These are phyloP conservation scores for Tilletia caries DNA, from an alignment of 1,284 basidiomycete genomes.

Conservation along the genomic window DNA sequence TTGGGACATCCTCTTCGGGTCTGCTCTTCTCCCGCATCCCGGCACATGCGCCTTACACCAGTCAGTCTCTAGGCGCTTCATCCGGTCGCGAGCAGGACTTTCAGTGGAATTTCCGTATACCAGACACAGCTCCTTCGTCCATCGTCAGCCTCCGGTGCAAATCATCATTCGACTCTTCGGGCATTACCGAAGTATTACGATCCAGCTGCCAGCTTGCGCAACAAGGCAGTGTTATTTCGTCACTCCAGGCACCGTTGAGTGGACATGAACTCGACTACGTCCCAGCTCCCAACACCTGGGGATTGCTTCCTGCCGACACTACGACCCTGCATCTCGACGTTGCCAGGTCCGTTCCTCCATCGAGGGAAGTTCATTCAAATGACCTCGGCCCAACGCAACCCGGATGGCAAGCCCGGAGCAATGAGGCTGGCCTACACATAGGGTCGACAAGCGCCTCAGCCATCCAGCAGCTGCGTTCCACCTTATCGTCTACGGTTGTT, in stretches of 20 bases:
- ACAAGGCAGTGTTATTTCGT: not conserved
- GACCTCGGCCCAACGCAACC: not conserved
- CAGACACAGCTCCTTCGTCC: not conserved
- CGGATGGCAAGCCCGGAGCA: not conserved
- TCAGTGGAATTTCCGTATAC: not conserved
- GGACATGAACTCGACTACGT: not conserved
- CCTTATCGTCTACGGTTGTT: no score
- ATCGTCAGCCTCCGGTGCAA: not conserved
- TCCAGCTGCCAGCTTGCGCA: not conserved
- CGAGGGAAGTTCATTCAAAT: no score
- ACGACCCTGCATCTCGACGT: slow-evolving; percentile 6
- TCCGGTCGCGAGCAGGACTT: not conserved
- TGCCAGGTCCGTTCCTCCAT: not conserved
- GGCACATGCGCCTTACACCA: no score
- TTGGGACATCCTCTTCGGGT: no score
- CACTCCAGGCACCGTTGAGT: not conserved
- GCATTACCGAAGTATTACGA: not conserved
- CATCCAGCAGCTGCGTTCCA: no score
- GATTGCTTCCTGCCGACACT: not conserved
- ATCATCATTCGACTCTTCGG: slow-evolving; percentile 7
- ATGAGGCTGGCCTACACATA: no score
- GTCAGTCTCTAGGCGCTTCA: no score
- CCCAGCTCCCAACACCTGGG: not conserved
- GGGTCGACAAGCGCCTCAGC: no score
- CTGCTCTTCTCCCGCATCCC: no score